Percentiles rank a stretch among this genome's conserved stretches.
Conservation (phyloP, 441 rosid species). For the Erodium texanum region DNA sequence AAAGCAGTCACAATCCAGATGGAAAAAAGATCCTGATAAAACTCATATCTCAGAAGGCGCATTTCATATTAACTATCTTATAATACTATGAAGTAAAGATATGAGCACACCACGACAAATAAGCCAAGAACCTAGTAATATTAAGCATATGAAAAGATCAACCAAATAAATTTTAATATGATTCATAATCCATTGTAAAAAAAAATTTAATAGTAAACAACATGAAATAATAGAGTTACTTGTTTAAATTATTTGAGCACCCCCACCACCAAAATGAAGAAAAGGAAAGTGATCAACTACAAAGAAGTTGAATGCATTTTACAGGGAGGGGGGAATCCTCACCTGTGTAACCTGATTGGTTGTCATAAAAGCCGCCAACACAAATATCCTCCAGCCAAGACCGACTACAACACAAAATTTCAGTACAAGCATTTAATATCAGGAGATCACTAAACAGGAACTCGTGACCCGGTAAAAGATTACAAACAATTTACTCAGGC, state of each 20-base stretch:
- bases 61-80: neutral
- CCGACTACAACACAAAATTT: slow-evolving; percentile 33
- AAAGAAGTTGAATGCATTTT: neutral
- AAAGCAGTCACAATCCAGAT: neutral
- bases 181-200: neutral
- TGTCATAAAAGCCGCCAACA: slow-evolving; percentile 36
- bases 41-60: neutral
- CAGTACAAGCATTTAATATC: slow-evolving; percentile 10
- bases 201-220: neutral
- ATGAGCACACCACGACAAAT: neutral
- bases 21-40: neutral
- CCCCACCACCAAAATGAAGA: neutral
- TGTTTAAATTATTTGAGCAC: neutral
- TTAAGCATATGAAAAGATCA: neutral
- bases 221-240: neutral
- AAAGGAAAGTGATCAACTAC: neutral
- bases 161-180: neutral
- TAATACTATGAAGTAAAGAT: neutral
- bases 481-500: neutral
- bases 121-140: neutral
- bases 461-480: slow-evolving; percentile 1
- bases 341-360: slow-evolving; percentile 59
- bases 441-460: slow-evolving; percentile 12
- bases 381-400: slow-evolving; percentile 58
- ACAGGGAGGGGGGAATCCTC: slow-evolving; percentile 14